Percentiles rank a stretch among this genome's conserved stretches.
phyloP scores from a whole-genome alignment of 768 basidiomycete species.

The Asterophora lycoperdoides region DNA sequence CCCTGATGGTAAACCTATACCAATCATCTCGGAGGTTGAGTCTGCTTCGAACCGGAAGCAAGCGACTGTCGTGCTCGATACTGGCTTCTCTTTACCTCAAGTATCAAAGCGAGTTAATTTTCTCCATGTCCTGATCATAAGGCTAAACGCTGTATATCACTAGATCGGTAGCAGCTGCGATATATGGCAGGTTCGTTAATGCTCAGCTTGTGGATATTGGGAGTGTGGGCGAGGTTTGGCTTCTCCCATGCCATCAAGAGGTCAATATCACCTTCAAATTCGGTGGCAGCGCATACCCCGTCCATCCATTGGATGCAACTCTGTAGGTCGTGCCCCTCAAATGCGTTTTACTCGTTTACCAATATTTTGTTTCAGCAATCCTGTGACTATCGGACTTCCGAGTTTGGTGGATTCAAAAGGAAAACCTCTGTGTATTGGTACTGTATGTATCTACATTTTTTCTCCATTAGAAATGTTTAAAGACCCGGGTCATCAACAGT shows the following conservation, averaged over 20 bases:
- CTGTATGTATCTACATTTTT: constrained; percentile 25
- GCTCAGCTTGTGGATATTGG: constrained; percentile 42
- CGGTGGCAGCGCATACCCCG: constrained; percentile 48
- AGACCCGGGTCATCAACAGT: constrained; percentile 34
- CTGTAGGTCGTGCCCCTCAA: constrained; percentile 31
- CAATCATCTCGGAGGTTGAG: constrained; percentile 41
- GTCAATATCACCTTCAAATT: constrained; percentile 66
- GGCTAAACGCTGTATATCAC: constrained; percentile 5
- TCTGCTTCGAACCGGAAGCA: constrained; percentile 39
- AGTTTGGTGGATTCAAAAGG: constrained; percentile 29
- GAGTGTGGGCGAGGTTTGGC: constrained; percentile 47
- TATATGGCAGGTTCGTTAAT: constrained; percentile 53
- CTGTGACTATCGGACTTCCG: constrained; percentile 27
- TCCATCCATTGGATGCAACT: constrained; percentile 64
- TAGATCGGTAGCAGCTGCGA: constrained; percentile 51
- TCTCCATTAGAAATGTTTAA: background rate
- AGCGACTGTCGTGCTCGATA: constrained; percentile 61
- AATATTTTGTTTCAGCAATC: constrained; percentile 21
- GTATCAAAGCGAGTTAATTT: constrained; percentile 40
- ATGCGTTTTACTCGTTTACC: background rate
- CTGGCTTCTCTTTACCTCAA: constrained; percentile 66
- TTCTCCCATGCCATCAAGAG: constrained; percentile 57
- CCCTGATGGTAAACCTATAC: constrained; percentile 50
- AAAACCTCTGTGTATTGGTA: constrained; percentile 34
- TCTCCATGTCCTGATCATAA: constrained; percentile 4